Evolutionary conservation across 2,329 filamentous ascomycete species (phyloP).

Genomic region (Microdochium paspali): DNA sequence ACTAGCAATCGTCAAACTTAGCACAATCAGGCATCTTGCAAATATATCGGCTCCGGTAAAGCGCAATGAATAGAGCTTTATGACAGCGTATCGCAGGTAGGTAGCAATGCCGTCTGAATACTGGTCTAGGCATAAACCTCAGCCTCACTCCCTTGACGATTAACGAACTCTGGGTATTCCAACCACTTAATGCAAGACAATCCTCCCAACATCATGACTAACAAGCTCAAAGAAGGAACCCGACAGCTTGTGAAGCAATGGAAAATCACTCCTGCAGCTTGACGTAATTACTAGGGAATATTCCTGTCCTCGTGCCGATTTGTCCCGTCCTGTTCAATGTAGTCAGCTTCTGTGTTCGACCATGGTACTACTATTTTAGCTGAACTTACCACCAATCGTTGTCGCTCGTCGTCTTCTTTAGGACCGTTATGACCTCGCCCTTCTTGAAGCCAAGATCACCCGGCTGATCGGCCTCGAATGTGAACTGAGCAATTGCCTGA

Average conservation of each 20-base stretch:
- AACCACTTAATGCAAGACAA: too few relatives aligned
- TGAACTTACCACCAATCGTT: slow-evolving; percentile 82
- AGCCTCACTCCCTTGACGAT: background rate
- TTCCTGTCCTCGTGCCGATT: slow-evolving; percentile 75
- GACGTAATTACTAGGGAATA: slow-evolving; percentile 81
- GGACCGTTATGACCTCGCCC: slow-evolving; percentile 87
- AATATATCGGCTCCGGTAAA: too few relatives aligned
- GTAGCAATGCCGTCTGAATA: too few relatives aligned
- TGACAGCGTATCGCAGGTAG: too few relatives aligned
- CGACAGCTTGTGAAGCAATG: background rate
- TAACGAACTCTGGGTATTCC: background rate
- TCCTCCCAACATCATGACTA: too few relatives aligned
- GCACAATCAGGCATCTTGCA: too few relatives aligned
- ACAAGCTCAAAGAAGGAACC: too few relatives aligned
- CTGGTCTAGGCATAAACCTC: too few relatives aligned
- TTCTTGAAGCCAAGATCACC: slow-evolving; percentile 95
- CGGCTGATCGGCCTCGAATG: slow-evolving; percentile 87
- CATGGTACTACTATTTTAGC: background rate
- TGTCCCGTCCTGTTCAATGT: slow-evolving; percentile 62
- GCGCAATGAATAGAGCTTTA: too few relatives aligned
- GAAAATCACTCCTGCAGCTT: slow-evolving; percentile 47
- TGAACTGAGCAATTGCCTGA: slow-evolving; percentile 84
- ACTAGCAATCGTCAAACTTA: too few relatives aligned
- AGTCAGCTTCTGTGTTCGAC: slow-evolving; percentile 1
- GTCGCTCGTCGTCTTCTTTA: slow-evolving; percentile 88